phyloP scores from a whole-genome alignment of 345 rosid species.

The Populus simonii region DNA sequence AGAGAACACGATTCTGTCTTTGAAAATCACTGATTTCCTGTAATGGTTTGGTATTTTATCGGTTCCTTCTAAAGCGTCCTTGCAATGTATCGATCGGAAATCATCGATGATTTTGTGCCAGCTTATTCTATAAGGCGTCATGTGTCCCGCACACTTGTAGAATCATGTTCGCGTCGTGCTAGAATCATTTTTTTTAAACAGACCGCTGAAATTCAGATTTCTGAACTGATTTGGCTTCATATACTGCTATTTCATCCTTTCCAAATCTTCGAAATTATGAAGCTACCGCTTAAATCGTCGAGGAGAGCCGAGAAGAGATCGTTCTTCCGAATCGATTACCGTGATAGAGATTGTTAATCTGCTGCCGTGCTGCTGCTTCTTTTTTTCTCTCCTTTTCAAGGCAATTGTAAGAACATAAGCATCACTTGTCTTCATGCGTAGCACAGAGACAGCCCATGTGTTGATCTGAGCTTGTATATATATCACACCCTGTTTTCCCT shows the following conservation, averaged over 20 bases:
- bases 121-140: not conserved
- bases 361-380: not conserved
- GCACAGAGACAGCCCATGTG: not conserved
- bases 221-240: not conserved
- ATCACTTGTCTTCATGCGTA: not conserved
- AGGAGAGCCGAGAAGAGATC: not conserved
- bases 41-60: constrained; percentile 7
- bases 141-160: not conserved
- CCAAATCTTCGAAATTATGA: not conserved
- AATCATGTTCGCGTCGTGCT: not conserved
- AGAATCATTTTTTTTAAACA: no score
- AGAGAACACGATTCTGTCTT: not conserved
- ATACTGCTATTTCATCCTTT: not conserved
- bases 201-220: not conserved
- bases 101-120: not conserved
- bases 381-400: not conserved
- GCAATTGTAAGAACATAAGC: not conserved
- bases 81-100: not conserved
- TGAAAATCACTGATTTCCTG: not conserved
- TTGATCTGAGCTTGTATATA: not conserved
- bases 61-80: not conserved
- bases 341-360: not conserved
- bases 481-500: not conserved
- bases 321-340: not conserved
- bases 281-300: not conserved